phyloP scores from a whole-genome alignment of 129 eudicot species.

The sunflower (Helianthus annuus) region DNA sequence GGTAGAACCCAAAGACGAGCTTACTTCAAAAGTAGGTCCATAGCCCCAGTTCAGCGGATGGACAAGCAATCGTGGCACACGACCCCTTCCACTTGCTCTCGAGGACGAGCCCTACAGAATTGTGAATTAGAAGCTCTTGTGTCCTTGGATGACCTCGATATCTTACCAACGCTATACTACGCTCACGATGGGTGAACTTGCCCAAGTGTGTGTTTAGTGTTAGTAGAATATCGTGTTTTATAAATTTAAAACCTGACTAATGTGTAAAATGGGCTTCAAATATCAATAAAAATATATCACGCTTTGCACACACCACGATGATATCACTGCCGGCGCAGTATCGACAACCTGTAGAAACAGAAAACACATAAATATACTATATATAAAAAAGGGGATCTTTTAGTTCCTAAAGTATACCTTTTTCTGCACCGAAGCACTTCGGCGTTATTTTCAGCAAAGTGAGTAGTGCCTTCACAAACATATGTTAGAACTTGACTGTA shows the following conservation, averaged over 20 bases:
- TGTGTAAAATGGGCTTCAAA: no score
- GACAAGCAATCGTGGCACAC: constrained; percentile 6
- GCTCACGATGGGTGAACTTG: no score
- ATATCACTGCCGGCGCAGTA: no score
- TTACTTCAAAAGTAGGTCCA: not conserved
- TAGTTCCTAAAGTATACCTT: constrained; percentile 39
- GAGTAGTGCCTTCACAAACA: constrained; percentile 38
- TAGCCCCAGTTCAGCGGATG: constrained; percentile 19
- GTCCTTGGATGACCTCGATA: no score
- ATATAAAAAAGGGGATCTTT: not conserved
- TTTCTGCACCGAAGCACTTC: constrained; percentile 38
- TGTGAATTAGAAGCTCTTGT: no score
- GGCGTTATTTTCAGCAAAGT: constrained; percentile 34
- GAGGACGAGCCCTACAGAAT: not conserved
- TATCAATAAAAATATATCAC: no score
- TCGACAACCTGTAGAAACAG: constrained; percentile 26
- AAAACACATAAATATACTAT: not conserved
- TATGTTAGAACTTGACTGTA: constrained; percentile 60
- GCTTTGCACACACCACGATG: no score
- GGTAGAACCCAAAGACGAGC: constrained; percentile 6
- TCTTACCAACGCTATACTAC: no score
- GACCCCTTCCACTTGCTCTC: constrained; percentile 33
- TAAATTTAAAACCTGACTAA: no score
- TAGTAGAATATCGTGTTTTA: no score
- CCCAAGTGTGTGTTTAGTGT: no score